Conservation (phyloP, 2,329 filamentous ascomycete genomes). For the Orbilia quercus region DNA sequence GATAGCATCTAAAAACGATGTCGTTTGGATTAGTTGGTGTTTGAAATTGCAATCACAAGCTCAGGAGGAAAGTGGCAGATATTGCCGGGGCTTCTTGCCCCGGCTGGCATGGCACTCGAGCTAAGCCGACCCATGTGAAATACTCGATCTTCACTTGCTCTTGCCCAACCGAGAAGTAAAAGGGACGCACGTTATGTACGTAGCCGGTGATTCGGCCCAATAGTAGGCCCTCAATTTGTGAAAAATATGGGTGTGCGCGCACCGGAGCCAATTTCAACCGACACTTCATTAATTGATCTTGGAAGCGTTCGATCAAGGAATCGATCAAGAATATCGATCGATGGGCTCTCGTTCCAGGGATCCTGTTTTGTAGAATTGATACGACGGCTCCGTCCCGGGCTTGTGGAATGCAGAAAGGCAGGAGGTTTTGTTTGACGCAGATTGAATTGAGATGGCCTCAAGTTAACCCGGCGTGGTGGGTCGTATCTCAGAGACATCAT, state of each 20-base stretch:
- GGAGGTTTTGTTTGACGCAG: neutral
- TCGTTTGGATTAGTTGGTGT: conserved; percentile 10
- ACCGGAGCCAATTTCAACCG: conserved; percentile 45
- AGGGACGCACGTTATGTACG: no score
- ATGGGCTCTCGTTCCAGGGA: conserved; percentile 16
- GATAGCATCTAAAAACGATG: no score
- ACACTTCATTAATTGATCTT: conserved; percentile 1
- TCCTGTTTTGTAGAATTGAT: conserved; percentile 34
- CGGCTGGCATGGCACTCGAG: neutral
- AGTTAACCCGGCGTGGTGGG: neutral
- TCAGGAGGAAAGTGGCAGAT: conserved; percentile 17
- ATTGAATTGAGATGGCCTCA: conserved; percentile 9
- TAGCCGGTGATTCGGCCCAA: conserved; percentile 25
- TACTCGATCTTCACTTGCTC: conserved; percentile 29
- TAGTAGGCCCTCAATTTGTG: conserved; percentile 1
- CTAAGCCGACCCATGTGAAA: conserved; percentile 43
- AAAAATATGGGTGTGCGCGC: neutral
- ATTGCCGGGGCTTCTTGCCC: conserved; percentile 29
- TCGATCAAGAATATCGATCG: conserved; percentile 7
- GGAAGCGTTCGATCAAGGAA: no score
- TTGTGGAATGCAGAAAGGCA: conserved; percentile 11
- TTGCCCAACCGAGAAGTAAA: conserved; percentile 37
- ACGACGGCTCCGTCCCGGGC: conserved; percentile 9
- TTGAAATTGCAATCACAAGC: conserved; percentile 50
- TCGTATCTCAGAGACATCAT: neutral